Evolutionary conservation across 257 asterid species (phyloP).

Genomic region (Solanum lycopersicoides): DNA sequence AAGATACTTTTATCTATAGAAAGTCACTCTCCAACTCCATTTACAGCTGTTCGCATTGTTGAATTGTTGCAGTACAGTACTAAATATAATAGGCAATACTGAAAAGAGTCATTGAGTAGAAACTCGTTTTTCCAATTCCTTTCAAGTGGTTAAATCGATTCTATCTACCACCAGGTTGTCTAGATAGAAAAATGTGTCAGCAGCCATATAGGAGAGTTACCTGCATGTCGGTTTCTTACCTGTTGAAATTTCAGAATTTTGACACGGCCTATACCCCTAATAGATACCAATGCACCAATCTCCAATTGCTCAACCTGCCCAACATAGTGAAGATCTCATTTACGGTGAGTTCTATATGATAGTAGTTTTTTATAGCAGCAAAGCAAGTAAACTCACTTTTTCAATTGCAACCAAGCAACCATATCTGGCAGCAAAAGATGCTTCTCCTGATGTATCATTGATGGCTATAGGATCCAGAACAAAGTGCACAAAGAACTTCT

Average conservation of each 20-base stretch:
- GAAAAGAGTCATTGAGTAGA: not conserved
- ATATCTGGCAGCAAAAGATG: slow-evolving; percentile 65
- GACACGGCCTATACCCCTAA: slow-evolving; percentile 77
- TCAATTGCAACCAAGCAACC: slow-evolving; percentile 68
- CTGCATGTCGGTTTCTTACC: slow-evolving; percentile 15
- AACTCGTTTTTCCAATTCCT: not conserved
- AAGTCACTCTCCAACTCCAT: not conserved
- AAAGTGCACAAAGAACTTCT: slow-evolving; percentile 59
- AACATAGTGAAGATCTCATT: not conserved
- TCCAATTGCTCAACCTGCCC: slow-evolving; percentile 59
- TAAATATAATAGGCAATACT: not conserved
- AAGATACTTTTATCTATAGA: not conserved
- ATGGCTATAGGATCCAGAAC: slow-evolving; percentile 64
- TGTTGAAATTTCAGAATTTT: slow-evolving; percentile 45
- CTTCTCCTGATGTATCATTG: slow-evolving; percentile 40
- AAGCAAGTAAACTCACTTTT: slow-evolving; percentile 42
- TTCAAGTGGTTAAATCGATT: not conserved
- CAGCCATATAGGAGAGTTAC: not conserved
- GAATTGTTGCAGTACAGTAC: not conserved
- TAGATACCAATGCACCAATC: slow-evolving; percentile 64
- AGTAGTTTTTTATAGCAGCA: not conserved
- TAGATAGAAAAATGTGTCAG: not conserved
- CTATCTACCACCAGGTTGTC: not conserved
- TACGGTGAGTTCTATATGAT: not conserved
- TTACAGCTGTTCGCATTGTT: not conserved